Percentiles rank a stretch among this genome's conserved stretches.
Evolutionary conservation across 805 yeast species (phyloP).

Genomic region (Saturnispora halmiae): DNA sequence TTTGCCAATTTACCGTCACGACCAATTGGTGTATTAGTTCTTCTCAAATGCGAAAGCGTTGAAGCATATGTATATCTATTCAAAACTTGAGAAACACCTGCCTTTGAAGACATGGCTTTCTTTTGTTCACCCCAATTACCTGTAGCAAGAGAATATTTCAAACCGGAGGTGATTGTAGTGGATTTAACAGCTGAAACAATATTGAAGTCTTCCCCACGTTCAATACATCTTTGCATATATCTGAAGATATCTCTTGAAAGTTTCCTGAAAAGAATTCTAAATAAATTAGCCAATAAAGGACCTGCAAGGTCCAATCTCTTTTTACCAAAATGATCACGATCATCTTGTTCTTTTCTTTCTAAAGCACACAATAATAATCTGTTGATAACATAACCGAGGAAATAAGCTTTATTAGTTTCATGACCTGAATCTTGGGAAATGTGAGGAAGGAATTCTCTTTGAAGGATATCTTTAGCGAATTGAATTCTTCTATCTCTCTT

Average conservation of each 20-base stretch:
- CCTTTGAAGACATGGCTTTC: slow-evolving; percentile 97
- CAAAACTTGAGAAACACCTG: slow-evolving; percentile 98
- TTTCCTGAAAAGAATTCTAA: slow-evolving; percentile 89
- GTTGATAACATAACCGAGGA: slow-evolving; percentile 96
- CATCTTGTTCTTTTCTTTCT: slow-evolving; percentile 97
- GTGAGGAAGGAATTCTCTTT: slow-evolving; percentile 93
- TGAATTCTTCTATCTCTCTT: slow-evolving; percentile 97
- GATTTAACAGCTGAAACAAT: slow-evolving; percentile 95
- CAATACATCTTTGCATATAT: slow-evolving; percentile 98
- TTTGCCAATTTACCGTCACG: slow-evolving; percentile 98
- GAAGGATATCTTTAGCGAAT: slow-evolving; percentile 93
- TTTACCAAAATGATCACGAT: slow-evolving; percentile 98
- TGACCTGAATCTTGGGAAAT: slow-evolving; percentile 96
- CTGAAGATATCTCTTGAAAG: slow-evolving; percentile 94
- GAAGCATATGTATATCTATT: slow-evolving; percentile 97
- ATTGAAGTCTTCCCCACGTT: slow-evolving; percentile 94
- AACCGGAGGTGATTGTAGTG: slow-evolving; percentile 93
- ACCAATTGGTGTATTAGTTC: slow-evolving; percentile 98
- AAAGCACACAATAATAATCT: slow-evolving; percentile 89
- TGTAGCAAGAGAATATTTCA: slow-evolving; percentile 94
- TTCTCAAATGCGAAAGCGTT: slow-evolving; percentile 95
- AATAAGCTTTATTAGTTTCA: slow-evolving; percentile 93
- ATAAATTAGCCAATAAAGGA: slow-evolving; percentile 89
- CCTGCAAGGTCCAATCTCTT: slow-evolving; percentile 98
- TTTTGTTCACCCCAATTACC: slow-evolving; percentile 99